Percentiles rank a stretch among this genome's conserved stretches.
phyloP scores from a whole-genome alignment of 352 stramenopile genomes.

The Achlya hypogyna region DNA sequence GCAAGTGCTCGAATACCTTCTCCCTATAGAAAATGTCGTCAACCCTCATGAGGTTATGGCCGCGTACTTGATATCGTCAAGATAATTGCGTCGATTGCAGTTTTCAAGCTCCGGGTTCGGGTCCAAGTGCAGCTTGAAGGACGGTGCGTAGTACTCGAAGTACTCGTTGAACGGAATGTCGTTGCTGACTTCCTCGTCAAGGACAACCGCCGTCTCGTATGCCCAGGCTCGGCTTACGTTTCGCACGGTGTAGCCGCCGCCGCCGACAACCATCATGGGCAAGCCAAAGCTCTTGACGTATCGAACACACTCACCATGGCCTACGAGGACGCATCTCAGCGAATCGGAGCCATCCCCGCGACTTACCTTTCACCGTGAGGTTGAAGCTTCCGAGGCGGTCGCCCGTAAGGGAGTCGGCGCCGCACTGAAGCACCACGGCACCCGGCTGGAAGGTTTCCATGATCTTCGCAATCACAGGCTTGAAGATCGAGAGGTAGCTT shows the following conservation, averaged over 20 bases:
- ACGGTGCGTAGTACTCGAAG: slow-evolving; percentile 77
- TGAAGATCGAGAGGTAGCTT: slow-evolving; percentile 94
- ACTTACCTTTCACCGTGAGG: slow-evolving; percentile 81
- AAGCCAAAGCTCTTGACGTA: slow-evolving; percentile 85
- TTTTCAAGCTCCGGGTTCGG: slow-evolving; percentile 70
- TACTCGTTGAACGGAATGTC: slow-evolving; percentile 82
- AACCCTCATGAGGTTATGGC: neutral
- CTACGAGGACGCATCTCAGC: slow-evolving; percentile 31
- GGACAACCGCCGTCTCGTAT: slow-evolving; percentile 94
- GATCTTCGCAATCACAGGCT: slow-evolving; percentile 92
- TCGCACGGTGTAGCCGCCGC: slow-evolving; percentile 78
- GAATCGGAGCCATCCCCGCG: neutral
- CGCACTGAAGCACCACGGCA: slow-evolving; percentile 96
- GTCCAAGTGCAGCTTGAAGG: slow-evolving; percentile 80
- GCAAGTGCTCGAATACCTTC: slow-evolving; percentile 81
- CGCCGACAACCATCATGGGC: slow-evolving; percentile 73
- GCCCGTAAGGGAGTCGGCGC: slow-evolving; percentile 93
- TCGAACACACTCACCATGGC: slow-evolving; percentile 70
- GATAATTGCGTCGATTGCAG: slow-evolving; percentile 72
- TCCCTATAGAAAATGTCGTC: slow-evolving; percentile 31
- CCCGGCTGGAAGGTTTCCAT: slow-evolving; percentile 84
- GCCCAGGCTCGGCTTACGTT: slow-evolving; percentile 92
- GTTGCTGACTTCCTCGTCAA: slow-evolving; percentile 73
- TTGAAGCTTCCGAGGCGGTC: slow-evolving; percentile 98
- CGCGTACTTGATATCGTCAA: slow-evolving; percentile 77